Base-by-base conservation (phyloP, 1,284 basidiomycete species). In the Schizophyllum amplum region DNA sequence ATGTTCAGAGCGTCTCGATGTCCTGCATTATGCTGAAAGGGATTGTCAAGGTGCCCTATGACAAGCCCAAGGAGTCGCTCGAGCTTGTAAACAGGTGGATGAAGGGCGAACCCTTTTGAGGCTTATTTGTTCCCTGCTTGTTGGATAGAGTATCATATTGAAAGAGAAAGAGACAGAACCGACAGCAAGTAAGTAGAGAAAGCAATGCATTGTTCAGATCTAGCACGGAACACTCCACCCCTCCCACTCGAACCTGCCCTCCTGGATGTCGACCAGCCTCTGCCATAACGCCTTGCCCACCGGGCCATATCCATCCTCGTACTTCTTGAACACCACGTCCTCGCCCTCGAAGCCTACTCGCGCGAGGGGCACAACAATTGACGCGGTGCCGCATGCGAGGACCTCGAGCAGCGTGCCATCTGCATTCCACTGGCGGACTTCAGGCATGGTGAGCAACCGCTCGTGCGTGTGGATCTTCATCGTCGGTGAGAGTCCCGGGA, bases 301-400 rank as follows among this genome's bases (percentile, higher is more conserved):
- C 1, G 76, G 75, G 1, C 61, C 59, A 48, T 60, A 51, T 20
- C 61, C 59, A 2, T 64, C 69, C 7, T 74, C 73, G 17, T 77
- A 70, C 9, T 68, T 71, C 1, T 76, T 78, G 7, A 86, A 67
- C 9, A 72, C 61, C 24, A 88, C 70, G 52, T 84, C 82, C 55
- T 71, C 68, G 0, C 77, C 81, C 52, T 75, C 69, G 62, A 74
- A 79, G 1, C 81, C 81, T 55, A 87, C 83, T 46, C 75, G 72
- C 25, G 78, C 76, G 24, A 88, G 75, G 17, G 82, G 77, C 1
- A 77, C 78, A 22, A 89, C 78, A 25, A 86, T 74, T 5, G 81
- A 85, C 0, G 85, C 86, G 0, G 86, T 91, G 0, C 92, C 91
- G 1, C 86, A 80, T 17, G 83, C 82, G 60, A 94, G 87, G 17